Conservation (phyloP, 2,329 filamentous ascomycete genomes). For the Colletotrichum karsti region DNA sequence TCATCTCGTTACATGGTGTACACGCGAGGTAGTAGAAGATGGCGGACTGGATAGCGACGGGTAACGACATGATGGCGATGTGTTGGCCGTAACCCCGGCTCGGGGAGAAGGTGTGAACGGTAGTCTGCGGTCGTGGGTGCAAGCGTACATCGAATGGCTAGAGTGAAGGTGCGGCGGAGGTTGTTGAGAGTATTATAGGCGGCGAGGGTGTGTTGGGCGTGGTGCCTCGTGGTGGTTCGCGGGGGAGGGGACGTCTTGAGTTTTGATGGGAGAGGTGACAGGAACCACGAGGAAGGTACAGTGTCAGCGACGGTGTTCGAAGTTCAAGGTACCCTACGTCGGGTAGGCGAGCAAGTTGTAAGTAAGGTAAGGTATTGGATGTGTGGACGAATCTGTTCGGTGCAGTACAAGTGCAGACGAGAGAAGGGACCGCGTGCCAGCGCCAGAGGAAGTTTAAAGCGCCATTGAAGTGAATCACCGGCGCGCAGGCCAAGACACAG, state of each 20-base stretch:
- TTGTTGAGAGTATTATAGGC: constrained; percentile 11
- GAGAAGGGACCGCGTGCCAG: constrained; percentile 25
- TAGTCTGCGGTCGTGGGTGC: constrained; percentile 4
- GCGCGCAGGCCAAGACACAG: constrained; percentile 27
- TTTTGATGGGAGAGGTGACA: not conserved
- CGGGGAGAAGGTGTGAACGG: constrained; percentile 4
- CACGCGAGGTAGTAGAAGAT: constrained; percentile 83
- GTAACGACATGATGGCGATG: constrained; percentile 53
- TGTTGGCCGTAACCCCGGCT: constrained; percentile 21
- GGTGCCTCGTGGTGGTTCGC: constrained; percentile 10
- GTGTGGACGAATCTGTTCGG: not conserved
- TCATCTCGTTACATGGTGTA: constrained; percentile 78
- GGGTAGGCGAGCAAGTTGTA: not conserved
- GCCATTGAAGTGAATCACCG: constrained; percentile 28
- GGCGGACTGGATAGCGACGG: constrained; percentile 75
- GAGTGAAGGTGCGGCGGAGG: constrained; percentile 6
- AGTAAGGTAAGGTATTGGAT: not conserved
- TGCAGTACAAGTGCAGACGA: not conserved
- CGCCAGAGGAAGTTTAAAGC: constrained; percentile 22
- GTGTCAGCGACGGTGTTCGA: not conserved
- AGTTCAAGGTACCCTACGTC: not conserved
- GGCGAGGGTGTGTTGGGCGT: not conserved
- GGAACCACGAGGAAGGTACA: not conserved
- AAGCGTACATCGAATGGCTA: constrained; percentile 17
- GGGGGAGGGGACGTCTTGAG: not conserved